Conservation (phyloP, 192 early-diverging fungal genomes). For the Coemansia sp. region DNA sequence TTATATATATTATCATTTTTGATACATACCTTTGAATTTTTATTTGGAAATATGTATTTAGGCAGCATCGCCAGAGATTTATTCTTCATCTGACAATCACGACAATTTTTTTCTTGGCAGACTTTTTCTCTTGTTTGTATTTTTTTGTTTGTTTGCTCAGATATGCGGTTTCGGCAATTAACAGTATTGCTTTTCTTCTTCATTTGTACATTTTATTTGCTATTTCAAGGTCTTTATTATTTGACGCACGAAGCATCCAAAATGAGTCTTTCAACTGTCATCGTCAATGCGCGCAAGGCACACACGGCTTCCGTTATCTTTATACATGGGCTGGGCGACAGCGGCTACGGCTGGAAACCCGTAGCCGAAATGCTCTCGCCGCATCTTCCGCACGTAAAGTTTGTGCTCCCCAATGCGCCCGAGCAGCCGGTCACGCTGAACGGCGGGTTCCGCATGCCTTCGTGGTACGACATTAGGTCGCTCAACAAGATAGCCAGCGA, state of each 20-base stretch:
- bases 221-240: neutral
- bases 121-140: too few species aligned
- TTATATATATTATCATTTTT: neutral
- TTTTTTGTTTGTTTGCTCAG: neutral
- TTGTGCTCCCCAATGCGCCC: constrained; percentile 83
- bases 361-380: constrained; percentile 29
- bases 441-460: constrained; percentile 76
- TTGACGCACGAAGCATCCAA: constrained; percentile 7
- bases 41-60: too few species aligned
- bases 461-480: constrained; percentile 83
- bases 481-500: constrained; percentile 50
- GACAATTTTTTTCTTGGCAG: too few species aligned
- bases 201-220: constrained; percentile 1
- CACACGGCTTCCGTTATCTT: constrained; percentile 84
- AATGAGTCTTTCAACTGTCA: constrained; percentile 42
- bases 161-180: neutral
- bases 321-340: constrained; percentile 77
- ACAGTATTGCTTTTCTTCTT: neutral
- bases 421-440: constrained; percentile 71
- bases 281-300: constrained; percentile 50
- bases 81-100: too few species aligned
- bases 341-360: constrained; percentile 56
- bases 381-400: constrained; percentile 81
- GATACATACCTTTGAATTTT: too few species aligned
- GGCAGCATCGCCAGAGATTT: too few species aligned